Percentiles rank a stretch among this genome's conserved stretches.
Evolutionary conservation across 139 green algal genomes (phyloP).

Genomic region (Deuterostichococcus epilithicus): DNA sequence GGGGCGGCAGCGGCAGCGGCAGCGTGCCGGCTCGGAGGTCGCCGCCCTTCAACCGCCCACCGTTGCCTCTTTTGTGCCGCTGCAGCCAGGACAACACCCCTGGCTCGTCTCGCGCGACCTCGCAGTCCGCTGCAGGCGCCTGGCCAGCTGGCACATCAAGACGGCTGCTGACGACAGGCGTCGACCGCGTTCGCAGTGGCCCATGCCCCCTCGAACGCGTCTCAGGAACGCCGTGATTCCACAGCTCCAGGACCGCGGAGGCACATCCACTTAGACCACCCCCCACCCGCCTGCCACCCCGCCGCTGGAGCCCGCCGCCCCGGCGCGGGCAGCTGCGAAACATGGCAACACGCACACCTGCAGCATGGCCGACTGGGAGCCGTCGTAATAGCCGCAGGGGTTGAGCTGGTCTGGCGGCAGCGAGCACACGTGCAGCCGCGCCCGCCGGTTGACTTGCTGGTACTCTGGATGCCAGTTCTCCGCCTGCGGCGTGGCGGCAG

Average conservation of each 20-base stretch:
- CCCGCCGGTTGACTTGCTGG: conserved; percentile 26
- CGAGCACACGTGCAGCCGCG: conserved; percentile 27
- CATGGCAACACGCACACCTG: background rate
- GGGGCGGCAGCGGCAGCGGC: conserved; percentile 31
- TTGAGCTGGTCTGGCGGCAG: conserved; percentile 78
- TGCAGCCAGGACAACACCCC: conserved; percentile 30
- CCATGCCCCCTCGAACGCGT: too few relatives aligned
- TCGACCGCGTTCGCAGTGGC: too few relatives aligned
- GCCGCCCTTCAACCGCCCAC: conserved; percentile 25
- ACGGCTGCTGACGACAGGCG: too few relatives aligned
- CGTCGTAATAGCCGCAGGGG: conserved; percentile 53
- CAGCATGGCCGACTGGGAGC: background rate
- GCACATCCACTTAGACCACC: too few relatives aligned
- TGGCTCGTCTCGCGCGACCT: too few relatives aligned
- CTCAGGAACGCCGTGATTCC: too few relatives aligned
- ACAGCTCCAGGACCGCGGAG: too few relatives aligned
- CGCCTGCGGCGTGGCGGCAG: conserved; percentile 4
- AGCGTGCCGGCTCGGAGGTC: conserved; percentile 50
- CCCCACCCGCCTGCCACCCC: too few relatives aligned
- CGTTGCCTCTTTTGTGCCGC: conserved; percentile 23
- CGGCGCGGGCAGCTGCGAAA: too few relatives aligned
- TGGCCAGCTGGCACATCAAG: too few relatives aligned
- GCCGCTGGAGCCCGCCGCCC: too few relatives aligned
- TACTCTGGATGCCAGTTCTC: background rate
- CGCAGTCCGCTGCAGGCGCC: background rate